A percentile compares a stretch with the other conserved stretches of the same genome.
These are phyloP conservation scores for Begonia fuchsioides DNA, from an alignment of 306 rosid genomes.

Conservation along the genomic window DNA sequence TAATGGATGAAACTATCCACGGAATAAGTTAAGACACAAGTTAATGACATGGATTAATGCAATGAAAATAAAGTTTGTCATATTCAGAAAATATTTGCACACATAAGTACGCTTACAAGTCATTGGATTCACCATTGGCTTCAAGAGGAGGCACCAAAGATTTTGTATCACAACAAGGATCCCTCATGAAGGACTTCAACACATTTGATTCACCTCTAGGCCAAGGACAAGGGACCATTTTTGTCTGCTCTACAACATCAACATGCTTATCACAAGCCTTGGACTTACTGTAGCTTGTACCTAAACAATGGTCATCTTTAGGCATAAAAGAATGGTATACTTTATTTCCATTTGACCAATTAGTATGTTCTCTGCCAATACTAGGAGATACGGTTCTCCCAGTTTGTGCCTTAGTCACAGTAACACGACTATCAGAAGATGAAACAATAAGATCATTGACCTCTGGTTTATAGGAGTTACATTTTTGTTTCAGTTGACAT, in stretches of 20 bases:
- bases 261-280: slow-evolving; percentile 19
- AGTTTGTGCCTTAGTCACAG: neutral
- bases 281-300: slow-evolving; percentile 7
- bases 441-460: neutral
- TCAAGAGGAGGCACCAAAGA: slow-evolving; percentile 23
- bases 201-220: slow-evolving; percentile 19
- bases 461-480: slow-evolving; percentile 14
- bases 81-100: neutral
- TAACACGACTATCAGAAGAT: neutral
- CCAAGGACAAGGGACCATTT: slow-evolving; percentile 18
- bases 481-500: slow-evolving; percentile 18
- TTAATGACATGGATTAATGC: neutral
- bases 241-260: slow-evolving; percentile 20
- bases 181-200: slow-evolving; percentile 16
- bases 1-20: too few species aligned
- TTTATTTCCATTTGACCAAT: neutral
- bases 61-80: neutral
- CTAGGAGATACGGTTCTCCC: neutral
- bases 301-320: slow-evolving; percentile 9
- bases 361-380: neutral
- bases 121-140: slow-evolving; percentile 24
- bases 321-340: slow-evolving; percentile 11
- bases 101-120: slow-evolving; percentile 36
- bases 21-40: neutral
- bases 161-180: slow-evolving; percentile 15